Conservation (phyloP, 169 alveolate species). For the Cryptosporidium andersoni region DNA sequence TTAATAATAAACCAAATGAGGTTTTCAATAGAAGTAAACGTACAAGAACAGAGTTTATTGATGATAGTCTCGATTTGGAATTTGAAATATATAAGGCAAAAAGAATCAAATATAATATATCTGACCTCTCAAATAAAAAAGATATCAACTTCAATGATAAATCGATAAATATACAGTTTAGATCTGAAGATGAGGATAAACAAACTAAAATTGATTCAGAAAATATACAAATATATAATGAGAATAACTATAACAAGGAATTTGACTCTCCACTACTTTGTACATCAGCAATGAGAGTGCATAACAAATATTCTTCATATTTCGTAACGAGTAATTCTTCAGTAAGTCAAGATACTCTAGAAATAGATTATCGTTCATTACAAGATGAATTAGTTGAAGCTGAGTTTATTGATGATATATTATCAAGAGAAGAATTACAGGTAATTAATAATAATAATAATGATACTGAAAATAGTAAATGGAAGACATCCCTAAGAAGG, state of each 20-base stretch:
- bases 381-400: slow-evolving; percentile 71
- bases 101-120: too few species aligned
- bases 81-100: too few species aligned
- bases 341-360: not conserved
- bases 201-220: not conserved
- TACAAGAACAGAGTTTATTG: too few species aligned
- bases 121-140: too few species aligned
- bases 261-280: slow-evolving; percentile 34
- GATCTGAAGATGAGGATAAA: slow-evolving; percentile 19
- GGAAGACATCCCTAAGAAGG: too few species aligned
- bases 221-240: not conserved
- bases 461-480: too few species aligned
- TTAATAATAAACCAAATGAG: too few species aligned
- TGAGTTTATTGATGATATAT: slow-evolving; percentile 55
- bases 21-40: too few species aligned
- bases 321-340: slow-evolving; percentile 13
- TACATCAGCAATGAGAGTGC: slow-evolving; percentile 58
- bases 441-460: not conserved
- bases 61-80: too few species aligned
- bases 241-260: not conserved
- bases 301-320: slow-evolving; percentile 41
- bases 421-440: not conserved
- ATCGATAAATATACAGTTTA: too few species aligned
- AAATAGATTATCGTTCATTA: slow-evolving; percentile 14
- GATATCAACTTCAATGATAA: too few species aligned